Evolutionary conservation across 208 protist genomes (phyloP), one percentile per base, ranked within the genome.

Genomic region (Trypanosoma boissoni): DNA sequence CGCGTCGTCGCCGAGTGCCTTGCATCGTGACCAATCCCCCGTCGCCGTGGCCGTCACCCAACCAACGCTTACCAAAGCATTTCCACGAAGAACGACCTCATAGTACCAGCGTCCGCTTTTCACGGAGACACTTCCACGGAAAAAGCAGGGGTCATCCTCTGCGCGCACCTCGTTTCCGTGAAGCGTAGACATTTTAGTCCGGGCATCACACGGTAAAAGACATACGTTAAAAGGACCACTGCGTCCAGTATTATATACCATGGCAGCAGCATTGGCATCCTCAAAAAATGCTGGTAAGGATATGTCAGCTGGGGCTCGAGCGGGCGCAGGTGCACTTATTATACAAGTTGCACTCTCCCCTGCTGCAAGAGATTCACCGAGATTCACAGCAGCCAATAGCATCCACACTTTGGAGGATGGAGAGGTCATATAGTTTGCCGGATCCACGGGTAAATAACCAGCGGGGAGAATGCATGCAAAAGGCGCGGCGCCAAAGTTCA

Each of bases 21-120:
- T 74, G 32, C 58, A 44, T 6, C 67, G 67, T 24, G 65, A 64
- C 59, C 58, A 74, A 24, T 76, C 69, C 12, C 56, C 37, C 14
- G 57, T 46, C 1, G 58, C 49, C 42, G 62, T 62, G 26, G 68
- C 53, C 7, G 65, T 74, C 24, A 58, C 64, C 84, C 84, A 92
- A 18, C 83, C 88, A 18, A 89, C 58, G 48, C 72, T 78, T 20
- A 90, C 65, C 8, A 66, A 32, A 1, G 57, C 70, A 20, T 79
- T 71, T 2, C 69, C 76, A 27, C 53, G 72, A 34, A 92, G 29
- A 2, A 76, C 57, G 23, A 93, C 76, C 62, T 96, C 91, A 58
- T 86, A 96, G 75, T 96, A 96, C 91, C 91, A 96, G 32, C 71
- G 56, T 3, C 91, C 91, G 2, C 50, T 39, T 10, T 60, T 68